Evolutionary conservation across 225 moss, liverwort and hornwort species (phyloP).

Genomic region (Marchantia paleacea): DNA sequence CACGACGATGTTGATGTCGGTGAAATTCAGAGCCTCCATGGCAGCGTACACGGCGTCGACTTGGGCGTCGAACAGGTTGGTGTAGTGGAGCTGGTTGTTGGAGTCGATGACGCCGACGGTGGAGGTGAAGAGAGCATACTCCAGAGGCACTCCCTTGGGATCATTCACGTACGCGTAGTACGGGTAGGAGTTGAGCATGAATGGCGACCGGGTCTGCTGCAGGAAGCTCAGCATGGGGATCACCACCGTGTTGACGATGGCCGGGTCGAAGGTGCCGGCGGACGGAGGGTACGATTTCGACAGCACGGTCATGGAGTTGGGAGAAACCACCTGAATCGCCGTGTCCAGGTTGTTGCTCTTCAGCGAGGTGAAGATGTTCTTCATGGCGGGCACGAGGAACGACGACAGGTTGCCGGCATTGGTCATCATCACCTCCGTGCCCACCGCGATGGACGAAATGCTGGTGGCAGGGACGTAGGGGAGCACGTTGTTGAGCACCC

Average conservation of each 20-base stretch:
- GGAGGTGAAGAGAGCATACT: slow-evolving; percentile 71
- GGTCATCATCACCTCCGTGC: slow-evolving; percentile 36
- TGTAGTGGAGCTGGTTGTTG: slow-evolving; percentile 51
- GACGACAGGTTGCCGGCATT: slow-evolving; percentile 27
- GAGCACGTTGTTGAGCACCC: slow-evolving; percentile 40
- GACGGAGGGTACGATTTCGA: slow-evolving; percentile 41
- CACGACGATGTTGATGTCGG: slow-evolving; percentile 53
- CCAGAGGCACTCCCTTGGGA: slow-evolving; percentile 44
- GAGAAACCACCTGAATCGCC: slow-evolving; percentile 30
- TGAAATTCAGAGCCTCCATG: slow-evolving; percentile 51
- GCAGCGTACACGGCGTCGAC: slow-evolving; percentile 78
- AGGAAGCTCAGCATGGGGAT: slow-evolving; percentile 55
- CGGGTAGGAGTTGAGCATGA: slow-evolving; percentile 80
- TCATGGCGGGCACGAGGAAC: slow-evolving; percentile 44
- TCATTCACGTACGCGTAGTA: slow-evolving; percentile 64
- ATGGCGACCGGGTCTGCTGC: slow-evolving; percentile 46
- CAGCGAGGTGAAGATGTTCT: slow-evolving; percentile 32
- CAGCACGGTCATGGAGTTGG: slow-evolving; percentile 44
- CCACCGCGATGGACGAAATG: slow-evolving; percentile 41
- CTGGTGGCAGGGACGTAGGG: slow-evolving; percentile 43
- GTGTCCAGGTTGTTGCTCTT: slow-evolving; percentile 16
- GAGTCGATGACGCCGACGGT: slow-evolving; percentile 49
- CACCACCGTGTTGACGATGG: slow-evolving; percentile 28
- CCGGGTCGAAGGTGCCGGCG: slow-evolving; percentile 28
- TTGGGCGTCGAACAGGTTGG: slow-evolving; percentile 74